phyloP scores from a whole-genome alignment of 164 flowering plant genomes.

The Protea cynaroides region DNA sequence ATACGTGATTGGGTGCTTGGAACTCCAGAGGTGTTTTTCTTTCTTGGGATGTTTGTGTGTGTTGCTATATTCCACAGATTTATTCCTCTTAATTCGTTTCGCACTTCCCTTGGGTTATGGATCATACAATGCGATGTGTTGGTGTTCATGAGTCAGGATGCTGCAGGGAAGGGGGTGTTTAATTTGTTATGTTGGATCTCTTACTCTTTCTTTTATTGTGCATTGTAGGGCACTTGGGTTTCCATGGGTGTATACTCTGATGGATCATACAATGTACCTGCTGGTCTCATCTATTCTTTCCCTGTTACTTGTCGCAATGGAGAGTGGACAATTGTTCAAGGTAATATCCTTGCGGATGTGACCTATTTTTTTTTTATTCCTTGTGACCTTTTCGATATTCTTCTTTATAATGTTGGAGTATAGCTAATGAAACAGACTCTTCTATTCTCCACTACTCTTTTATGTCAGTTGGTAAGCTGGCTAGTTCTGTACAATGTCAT shows the following conservation, averaged over 20 bases:
- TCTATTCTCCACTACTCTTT: too few species aligned
- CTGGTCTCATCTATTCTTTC: conserved; percentile 95
- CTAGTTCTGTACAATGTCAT: too few species aligned
- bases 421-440: too few species aligned
- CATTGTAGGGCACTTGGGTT: conserved; percentile 82
- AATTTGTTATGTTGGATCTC: neutral
- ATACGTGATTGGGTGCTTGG: conserved; percentile 99
- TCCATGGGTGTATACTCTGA: conserved; percentile 99
- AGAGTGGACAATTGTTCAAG: conserved; percentile 91
- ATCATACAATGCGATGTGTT: too few species aligned
- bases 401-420: too few species aligned
- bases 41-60: neutral
- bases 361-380: neutral
- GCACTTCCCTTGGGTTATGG: too few species aligned
- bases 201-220: neutral
- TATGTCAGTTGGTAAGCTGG: too few species aligned
- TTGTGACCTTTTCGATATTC: too few species aligned
- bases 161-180: neutral
- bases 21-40: conserved; percentile 73
- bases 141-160: too few species aligned
- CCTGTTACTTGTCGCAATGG: conserved; percentile 88
- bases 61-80: too few species aligned
- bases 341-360: conserved; percentile 31
- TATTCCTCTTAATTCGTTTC: too few species aligned
- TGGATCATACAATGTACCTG: conserved; percentile 92